phyloP scores from a whole-genome alignment of 495 filamentous ascomycete species.

The Annulohypoxylon stygium region DNA sequence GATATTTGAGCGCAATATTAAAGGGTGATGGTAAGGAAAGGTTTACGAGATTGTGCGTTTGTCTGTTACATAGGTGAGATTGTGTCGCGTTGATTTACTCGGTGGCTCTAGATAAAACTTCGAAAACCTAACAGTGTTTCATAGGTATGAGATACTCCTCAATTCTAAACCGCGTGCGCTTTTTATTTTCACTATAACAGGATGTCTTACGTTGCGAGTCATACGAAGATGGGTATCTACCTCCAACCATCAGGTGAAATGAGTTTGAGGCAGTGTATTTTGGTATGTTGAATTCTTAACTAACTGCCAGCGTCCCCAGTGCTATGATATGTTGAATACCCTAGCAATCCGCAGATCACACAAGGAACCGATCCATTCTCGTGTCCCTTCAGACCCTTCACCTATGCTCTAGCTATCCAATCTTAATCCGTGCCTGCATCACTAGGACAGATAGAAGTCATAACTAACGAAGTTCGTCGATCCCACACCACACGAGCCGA shows the following conservation, averaged over 20 bases:
- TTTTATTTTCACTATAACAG: not conserved
- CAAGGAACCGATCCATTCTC: not conserved
- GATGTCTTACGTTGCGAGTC: not conserved
- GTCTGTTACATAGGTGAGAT: not conserved
- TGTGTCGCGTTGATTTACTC: no score
- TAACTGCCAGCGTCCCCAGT: not conserved
- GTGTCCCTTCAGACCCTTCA: not conserved
- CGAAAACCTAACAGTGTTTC: no score
- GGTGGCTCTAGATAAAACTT: no score
- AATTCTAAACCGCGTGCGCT: no score
- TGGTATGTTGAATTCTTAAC: not conserved
- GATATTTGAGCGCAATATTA: conserved; percentile 16
- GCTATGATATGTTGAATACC: conserved; percentile 7
- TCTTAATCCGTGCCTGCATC: not conserved
- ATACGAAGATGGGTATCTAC: not conserved
- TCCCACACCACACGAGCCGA: not conserved
- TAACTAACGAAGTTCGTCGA: not conserved
- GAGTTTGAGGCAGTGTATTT: not conserved
- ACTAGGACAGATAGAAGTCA: not conserved
- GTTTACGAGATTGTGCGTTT: not conserved
- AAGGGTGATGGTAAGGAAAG: not conserved
- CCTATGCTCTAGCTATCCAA: not conserved
- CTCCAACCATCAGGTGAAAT: not conserved
- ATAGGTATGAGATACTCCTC: not conserved
- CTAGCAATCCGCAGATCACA: not conserved